A percentile compares a stretch with the other conserved stretches of the same genome.
phyloP scores from a whole-genome alignment of 257 asterid genomes.

The Fraxinus anomala region DNA sequence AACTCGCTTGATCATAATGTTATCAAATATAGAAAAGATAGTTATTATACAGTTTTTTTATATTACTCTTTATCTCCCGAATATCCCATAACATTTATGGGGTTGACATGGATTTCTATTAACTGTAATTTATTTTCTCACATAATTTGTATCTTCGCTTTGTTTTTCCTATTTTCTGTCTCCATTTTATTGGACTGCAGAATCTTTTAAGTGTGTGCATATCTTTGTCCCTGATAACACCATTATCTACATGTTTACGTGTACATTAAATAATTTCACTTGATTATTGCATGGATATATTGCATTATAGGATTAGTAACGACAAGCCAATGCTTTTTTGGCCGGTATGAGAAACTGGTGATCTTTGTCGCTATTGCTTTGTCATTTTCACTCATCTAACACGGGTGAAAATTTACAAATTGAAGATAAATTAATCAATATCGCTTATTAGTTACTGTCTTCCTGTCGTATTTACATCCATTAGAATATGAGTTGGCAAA shows the following conservation, averaged over 20 bases:
- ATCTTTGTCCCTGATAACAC: conserved; percentile 10
- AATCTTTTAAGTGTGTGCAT: background rate
- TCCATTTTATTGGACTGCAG: background rate
- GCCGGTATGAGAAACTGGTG: background rate
- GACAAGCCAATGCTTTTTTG: background rate
- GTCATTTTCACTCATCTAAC: background rate
- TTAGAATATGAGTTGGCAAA: conserved; percentile 3
- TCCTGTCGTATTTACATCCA: background rate
- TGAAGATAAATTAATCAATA: background rate
- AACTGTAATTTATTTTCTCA: background rate
- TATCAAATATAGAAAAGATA: background rate
- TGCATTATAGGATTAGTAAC: background rate
- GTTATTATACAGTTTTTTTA: background rate
- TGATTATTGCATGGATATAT: background rate
- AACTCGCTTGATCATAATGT: background rate
- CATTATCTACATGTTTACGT: background rate
- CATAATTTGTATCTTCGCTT: background rate
- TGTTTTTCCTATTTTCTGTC: background rate
- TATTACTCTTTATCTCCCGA: background rate
- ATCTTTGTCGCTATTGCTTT: background rate
- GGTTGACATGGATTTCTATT: background rate
- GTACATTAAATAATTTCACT: conserved; percentile 14
- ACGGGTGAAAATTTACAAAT: background rate
- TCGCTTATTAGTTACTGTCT: background rate
- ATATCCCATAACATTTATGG: background rate